Base-by-base conservation (phyloP, 805 yeast genomes). In the Kazachstania bromeliacearum region DNA sequence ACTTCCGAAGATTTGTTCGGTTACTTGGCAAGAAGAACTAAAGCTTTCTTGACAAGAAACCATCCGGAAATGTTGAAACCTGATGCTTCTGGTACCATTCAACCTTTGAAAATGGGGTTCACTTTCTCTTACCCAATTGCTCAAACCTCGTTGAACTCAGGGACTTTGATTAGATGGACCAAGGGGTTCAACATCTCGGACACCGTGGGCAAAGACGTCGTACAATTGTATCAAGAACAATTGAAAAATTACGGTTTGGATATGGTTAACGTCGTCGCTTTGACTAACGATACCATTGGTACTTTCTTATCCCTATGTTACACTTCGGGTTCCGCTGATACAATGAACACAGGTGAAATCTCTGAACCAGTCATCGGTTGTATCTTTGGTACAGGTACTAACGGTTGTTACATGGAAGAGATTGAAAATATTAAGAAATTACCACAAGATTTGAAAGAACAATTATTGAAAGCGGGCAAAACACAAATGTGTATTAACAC, bases 361-460 rank as follows among this genome's bases (percentile, higher is more conserved):
- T 76, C 92, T 33, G 77, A 76, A 39, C 84, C 96, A 7, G 71
- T 82, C 7, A 68, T 88, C 46, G 97, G 98, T 33, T 78, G 88
- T 43, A 89, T 89, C 44, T 85, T 88, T 53, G 98, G 98, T 46
- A 92, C 98, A 2, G 98, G 98, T 55, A 89, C 97, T 20, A 89
- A 89, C 60, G 96, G 96, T 43, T 95, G 96, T 12, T 89, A 92
- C 62, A 69, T 75, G 55, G 98, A 89, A 61, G 70, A 74, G 38
- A 58, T 87, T 35, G 77, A 73, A 28, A 72, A 78, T 37, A 83
- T 92, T 47, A 73, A 72, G 37, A 89, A 92, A 62, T 67, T 88
- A 43, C 73, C 76, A n/a, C 67, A 71, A 2, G 60, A 64, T 23
- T 38, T 60, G 10, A 59, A 60, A 31, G 60, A 52, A 18, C 56